Conservation (phyloP, 1,139 yeast genomes). For the Entelexis paramagnoliae region DNA sequence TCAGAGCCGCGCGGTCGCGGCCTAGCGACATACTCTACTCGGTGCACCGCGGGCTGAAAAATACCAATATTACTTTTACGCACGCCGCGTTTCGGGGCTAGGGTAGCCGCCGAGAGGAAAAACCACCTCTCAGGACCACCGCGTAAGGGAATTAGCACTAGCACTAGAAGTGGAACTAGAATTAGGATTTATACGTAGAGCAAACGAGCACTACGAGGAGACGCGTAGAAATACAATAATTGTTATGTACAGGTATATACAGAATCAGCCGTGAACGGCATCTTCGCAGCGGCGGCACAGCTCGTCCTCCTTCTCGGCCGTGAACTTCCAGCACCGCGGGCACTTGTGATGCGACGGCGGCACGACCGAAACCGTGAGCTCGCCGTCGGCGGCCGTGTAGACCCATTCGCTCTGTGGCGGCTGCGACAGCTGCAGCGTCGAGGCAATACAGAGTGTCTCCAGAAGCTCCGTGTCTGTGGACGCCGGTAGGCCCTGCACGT, state of each 20-base stretch:
- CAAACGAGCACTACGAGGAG: too few species aligned
- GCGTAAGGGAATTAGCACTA: too few species aligned
- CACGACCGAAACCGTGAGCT: slow-evolving; percentile 34
- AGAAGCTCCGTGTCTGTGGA: slow-evolving; percentile 26
- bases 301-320: slow-evolving; percentile 41
- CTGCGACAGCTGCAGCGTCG: slow-evolving; percentile 38
- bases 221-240: too few species aligned
- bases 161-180: too few species aligned
- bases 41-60: neutral
- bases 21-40: neutral
- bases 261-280: slow-evolving; percentile 1
- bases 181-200: too few species aligned
- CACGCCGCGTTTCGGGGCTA: neutral
- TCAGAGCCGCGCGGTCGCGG: slow-evolving; percentile 3
- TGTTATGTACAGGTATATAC: too few species aligned
- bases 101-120: too few species aligned
- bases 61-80: neutral
- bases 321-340: slow-evolving; percentile 88
- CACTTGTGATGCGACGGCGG: slow-evolving; percentile 52
- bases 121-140: neutral
- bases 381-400: slow-evolving; percentile 29
- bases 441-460: slow-evolving; percentile 57
- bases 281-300: slow-evolving; percentile 61
- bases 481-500: slow-evolving; percentile 27
- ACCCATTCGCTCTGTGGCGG: slow-evolving; percentile 28